A percentile compares a stretch with the other conserved stretches of the same genome.
phyloP scores from a whole-genome alignment of 805 yeast species.

The Candida tibetensis region DNA sequence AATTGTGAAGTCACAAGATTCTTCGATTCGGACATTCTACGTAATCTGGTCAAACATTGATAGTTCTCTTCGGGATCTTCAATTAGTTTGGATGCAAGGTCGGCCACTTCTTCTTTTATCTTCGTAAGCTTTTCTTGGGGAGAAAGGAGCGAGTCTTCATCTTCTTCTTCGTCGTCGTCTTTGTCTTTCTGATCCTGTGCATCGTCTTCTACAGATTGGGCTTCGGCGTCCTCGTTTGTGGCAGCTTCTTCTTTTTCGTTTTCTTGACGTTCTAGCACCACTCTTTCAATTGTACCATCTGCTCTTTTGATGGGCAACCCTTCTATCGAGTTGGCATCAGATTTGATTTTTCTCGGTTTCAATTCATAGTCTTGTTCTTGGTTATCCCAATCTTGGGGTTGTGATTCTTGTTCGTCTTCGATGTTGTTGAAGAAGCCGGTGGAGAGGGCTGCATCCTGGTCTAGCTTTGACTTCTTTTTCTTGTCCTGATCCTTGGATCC shows the following conservation, averaged over 20 bases:
- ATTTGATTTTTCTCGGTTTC: conserved; percentile 56
- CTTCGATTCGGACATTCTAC: conserved; percentile 67
- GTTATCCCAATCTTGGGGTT: conserved; percentile 54
- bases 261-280: conserved; percentile 34
- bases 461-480: conserved; percentile 38
- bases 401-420: conserved; percentile 10
- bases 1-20: conserved; percentile 66
- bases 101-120: conserved; percentile 82
- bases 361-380: conserved; percentile 79
- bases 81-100: conserved; percentile 67
- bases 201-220: conserved; percentile 17
- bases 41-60: conserved; percentile 57
- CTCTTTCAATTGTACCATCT: conserved; percentile 75
- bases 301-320: conserved; percentile 75
- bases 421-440: conserved; percentile 31
- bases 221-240: conserved; percentile 16
- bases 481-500: conserved; percentile 21
- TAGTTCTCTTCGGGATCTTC: conserved; percentile 91
- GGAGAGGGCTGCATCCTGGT: conserved; percentile 40
- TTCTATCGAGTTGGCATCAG: conserved; percentile 51
- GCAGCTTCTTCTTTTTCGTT: conserved; percentile 17
- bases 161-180: conserved; percentile 32
- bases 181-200: conserved; percentile 21
- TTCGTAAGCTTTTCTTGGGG: conserved; percentile 54
- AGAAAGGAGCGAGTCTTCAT: conserved; percentile 45